phyloP scores from a whole-genome alignment of 2,329 filamentous ascomycete species.

The Ceratocystis papillata region DNA sequence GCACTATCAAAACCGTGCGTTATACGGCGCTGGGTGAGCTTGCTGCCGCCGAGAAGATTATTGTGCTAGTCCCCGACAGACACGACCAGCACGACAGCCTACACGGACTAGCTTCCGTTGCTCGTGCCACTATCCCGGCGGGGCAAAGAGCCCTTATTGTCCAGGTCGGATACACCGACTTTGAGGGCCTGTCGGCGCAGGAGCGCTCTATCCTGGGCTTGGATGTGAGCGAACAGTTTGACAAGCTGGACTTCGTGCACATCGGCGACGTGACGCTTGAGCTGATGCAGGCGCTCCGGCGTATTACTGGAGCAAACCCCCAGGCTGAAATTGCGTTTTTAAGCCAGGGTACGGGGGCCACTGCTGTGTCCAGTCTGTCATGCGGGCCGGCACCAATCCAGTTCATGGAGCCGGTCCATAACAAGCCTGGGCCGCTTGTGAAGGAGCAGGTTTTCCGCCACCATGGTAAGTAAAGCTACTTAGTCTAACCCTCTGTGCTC shows the following conservation, averaged over 20 bases:
- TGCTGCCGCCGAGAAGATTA: background rate
- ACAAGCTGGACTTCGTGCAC: conserved; percentile 10
- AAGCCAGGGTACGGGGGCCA: conserved; percentile 14
- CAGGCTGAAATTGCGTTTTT: conserved; percentile 8
- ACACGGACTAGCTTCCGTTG: background rate
- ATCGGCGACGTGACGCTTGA: conserved; percentile 14
- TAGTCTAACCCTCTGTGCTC: background rate
- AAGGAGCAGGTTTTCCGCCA: background rate
- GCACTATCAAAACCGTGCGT: background rate
- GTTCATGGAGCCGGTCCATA: conserved; percentile 1
- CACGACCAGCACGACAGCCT: conserved; percentile 10
- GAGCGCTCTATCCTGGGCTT: background rate
- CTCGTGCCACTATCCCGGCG: conserved; percentile 1
- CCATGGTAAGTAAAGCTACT: conserved; percentile 3
- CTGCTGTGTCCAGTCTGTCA: conserved; percentile 3
- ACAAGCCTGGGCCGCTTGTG: background rate
- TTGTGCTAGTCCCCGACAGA: conserved; percentile 3
- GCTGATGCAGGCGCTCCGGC: conserved; percentile 1
- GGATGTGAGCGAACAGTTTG: background rate
- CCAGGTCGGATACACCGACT: background rate
- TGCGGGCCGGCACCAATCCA: conserved; percentile 13
- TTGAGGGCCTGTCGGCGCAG: conserved; percentile 1
- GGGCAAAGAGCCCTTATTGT: background rate
- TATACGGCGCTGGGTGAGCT: background rate
- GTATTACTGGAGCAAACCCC: background rate